Evolutionary conservation across 306 rosid species (phyloP).

Genomic region (Delonix regia): DNA sequence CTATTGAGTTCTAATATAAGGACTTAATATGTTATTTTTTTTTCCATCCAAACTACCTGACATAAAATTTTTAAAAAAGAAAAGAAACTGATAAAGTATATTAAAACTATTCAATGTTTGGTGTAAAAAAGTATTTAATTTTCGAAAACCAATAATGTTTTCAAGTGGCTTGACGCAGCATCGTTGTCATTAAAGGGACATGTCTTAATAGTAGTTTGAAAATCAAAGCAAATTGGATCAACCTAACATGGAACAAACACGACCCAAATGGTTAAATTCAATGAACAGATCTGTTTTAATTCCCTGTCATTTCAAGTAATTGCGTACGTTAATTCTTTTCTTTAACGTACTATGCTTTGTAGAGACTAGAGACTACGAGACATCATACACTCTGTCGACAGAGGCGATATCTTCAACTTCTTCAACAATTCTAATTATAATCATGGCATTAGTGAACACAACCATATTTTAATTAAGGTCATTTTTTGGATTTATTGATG

Average conservation of each 20-base stretch:
- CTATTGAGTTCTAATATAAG: not conserved
- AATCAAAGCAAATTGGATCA: slow-evolving; percentile 4
- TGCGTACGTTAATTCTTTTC: not conserved
- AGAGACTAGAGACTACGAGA: not conserved
- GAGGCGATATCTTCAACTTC: not conserved
- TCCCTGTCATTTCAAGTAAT: not conserved
- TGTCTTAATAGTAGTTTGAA: slow-evolving; percentile 33
- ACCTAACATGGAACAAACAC: slow-evolving; percentile 26
- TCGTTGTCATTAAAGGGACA: slow-evolving; percentile 44
- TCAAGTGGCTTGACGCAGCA: slow-evolving; percentile 25
- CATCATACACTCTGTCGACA: not conserved
- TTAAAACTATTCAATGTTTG: not conserved
- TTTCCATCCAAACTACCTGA: not conserved
- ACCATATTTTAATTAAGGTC: slow-evolving; percentile 5
- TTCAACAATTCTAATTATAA: slow-evolving; percentile 13
- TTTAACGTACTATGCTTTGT: not conserved
- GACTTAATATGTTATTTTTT: not conserved
- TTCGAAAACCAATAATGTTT: not conserved
- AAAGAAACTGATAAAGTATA: not conserved
- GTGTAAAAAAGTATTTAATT: not conserved
- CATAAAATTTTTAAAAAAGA: not conserved
- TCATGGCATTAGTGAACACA: slow-evolving; percentile 17
- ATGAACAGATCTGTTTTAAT: not conserved
- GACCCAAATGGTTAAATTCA: not conserved
- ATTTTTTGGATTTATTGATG: slow-evolving; percentile 18